Percentiles rank a stretch among this genome's conserved stretches.
These are phyloP conservation scores for Phytophthora fragariaefolia DNA, from an alignment of 352 stramenopile species.

Conservation along the genomic window DNA sequence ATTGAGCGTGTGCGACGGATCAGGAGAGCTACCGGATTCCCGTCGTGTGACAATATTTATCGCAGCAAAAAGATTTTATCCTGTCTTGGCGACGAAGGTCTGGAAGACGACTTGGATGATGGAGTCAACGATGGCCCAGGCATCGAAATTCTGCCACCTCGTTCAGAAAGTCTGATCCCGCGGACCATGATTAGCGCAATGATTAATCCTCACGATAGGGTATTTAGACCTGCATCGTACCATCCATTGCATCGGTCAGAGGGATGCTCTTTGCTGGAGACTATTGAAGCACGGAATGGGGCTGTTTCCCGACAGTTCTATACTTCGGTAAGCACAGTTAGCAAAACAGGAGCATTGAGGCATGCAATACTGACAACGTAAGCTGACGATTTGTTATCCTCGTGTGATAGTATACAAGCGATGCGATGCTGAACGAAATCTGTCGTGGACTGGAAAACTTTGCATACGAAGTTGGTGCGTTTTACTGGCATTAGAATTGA, in stretches of 20 bases:
- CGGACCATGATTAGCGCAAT: conserved; percentile 35
- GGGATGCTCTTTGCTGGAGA: conserved; percentile 52
- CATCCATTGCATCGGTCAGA: conserved; percentile 46
- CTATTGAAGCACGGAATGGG: conserved; percentile 48
- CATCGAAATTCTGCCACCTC: conserved; percentile 28
- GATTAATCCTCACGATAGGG: conserved; percentile 27
- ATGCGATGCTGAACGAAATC: conserved; percentile 37
- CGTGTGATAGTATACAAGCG: conserved; percentile 27
- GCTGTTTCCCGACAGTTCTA: conserved; percentile 12
- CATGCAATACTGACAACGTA: neutral
- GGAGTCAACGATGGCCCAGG: conserved; percentile 30
- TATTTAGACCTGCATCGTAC: conserved; percentile 43
- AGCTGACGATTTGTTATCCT: neutral
- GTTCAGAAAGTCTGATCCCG: conserved; percentile 32
- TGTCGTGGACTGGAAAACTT: conserved; percentile 55
- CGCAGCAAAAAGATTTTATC: conserved; percentile 41
- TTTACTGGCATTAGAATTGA: neutral
- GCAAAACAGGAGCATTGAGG: neutral
- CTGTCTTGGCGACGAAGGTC: conserved; percentile 32
- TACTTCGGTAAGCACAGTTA: conserved; percentile 34
- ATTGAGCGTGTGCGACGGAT: conserved; percentile 41
- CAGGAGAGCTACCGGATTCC: conserved; percentile 41
- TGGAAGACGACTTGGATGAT: conserved; percentile 36
- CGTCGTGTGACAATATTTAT: conserved; percentile 54
- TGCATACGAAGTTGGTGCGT: conserved; percentile 48